A percentile compares a stretch with the other conserved stretches of the same genome.
phyloP scores from a whole-genome alignment of 352 stramenopile species.

The Phytophthora gonapodyides region DNA sequence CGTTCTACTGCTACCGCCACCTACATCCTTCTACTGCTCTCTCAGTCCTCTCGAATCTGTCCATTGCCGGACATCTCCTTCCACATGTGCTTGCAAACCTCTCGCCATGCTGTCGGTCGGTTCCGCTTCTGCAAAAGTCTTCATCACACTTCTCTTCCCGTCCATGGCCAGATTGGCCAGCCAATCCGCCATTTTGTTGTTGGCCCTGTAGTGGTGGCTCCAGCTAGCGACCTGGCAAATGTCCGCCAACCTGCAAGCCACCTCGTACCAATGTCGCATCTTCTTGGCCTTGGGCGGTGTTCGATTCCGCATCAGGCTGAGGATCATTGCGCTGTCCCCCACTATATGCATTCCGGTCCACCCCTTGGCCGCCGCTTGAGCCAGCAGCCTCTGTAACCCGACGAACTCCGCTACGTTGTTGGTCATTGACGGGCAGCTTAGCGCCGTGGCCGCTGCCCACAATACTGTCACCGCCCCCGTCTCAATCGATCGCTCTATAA shows the following conservation, averaged over 20 bases:
- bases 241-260: neutral
- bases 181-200: slow-evolving; percentile 10
- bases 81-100: no score
- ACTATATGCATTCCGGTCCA: slow-evolving; percentile 1
- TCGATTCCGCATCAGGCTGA: neutral
- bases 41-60: no score
- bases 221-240: neutral
- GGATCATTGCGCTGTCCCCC: slow-evolving; percentile 4
- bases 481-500: no score
- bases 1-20: no score
- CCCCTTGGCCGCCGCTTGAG: neutral
- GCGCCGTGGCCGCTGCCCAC: slow-evolving; percentile 2
- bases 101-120: no score
- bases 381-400: slow-evolving; percentile 1
- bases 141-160: no score
- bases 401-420: slow-evolving; percentile 15
- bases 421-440: neutral
- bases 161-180: slow-evolving; percentile 7
- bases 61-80: no score
- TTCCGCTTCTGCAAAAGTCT: no score
- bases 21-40: no score
- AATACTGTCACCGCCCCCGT: slow-evolving; percentile 2
- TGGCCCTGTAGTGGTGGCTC: slow-evolving; percentile 2
- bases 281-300: neutral
- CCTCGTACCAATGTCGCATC: neutral